Evolutionary conservation across 805 yeast genomes (phyloP).

Genomic region (Cyberlindnera maritima): DNA sequence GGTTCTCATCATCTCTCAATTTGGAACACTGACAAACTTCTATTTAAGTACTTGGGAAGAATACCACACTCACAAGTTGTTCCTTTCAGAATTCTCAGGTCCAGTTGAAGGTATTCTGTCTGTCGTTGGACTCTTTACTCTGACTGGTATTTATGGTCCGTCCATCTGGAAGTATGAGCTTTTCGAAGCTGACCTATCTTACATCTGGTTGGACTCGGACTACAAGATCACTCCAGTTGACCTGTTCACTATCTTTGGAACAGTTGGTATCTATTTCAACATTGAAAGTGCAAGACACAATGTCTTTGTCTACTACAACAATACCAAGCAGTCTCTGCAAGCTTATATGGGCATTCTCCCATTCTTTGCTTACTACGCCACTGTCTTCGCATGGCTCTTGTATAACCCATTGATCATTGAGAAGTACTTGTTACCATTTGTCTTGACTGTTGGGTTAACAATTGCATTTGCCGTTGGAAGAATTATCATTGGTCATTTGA

Average conservation of each 20-base stretch:
- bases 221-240: conserved; percentile 39
- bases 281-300: conserved; percentile 64
- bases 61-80: conserved; percentile 82
- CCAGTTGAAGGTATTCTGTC: conserved; percentile 92
- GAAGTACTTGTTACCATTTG: conserved; percentile 48
- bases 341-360: conserved; percentile 65
- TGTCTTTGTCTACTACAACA: conserved; percentile 46
- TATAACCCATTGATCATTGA: conserved; percentile 44
- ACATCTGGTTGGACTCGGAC: conserved; percentile 7
- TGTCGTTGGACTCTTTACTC: conserved; percentile 49
- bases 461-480: conserved; percentile 89
- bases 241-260: conserved; percentile 49
- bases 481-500: conserved; percentile 83
- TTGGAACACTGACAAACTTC: conserved; percentile 76
- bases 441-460: conserved; percentile 68
- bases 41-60: conserved; percentile 95
- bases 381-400: conserved; percentile 39
- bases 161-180: conserved; percentile 56
- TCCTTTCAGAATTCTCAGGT: conserved; percentile 77
- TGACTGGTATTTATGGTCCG: conserved; percentile 72
- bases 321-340: conserved; percentile 25
- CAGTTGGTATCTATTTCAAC: conserved; percentile 57
- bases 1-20: conserved; percentile 58
- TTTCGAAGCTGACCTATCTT: conserved; percentile 31
- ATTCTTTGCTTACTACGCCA: conserved; percentile 41